phyloP scores from a whole-genome alignment of 805 yeast species.

The Kluyveromyces wickerhamii region DNA sequence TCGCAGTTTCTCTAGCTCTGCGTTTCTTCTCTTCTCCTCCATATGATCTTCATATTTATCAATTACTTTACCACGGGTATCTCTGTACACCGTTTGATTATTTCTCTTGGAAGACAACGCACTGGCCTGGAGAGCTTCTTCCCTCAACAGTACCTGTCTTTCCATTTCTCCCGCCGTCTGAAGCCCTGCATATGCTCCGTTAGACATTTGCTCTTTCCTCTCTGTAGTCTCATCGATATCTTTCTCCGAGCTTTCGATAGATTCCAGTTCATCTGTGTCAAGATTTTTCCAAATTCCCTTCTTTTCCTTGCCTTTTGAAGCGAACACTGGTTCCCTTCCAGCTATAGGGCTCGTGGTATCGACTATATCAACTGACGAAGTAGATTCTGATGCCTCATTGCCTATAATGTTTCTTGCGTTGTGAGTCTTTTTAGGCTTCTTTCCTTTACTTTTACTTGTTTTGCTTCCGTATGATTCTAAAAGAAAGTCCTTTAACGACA shows the following conservation, averaged over 20 bases:
- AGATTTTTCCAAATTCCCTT: conserved; percentile 26
- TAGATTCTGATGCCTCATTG: not conserved
- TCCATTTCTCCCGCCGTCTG: conserved; percentile 40
- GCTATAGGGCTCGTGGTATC: not conserved
- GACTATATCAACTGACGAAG: not conserved
- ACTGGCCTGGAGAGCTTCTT: conserved; percentile 15
- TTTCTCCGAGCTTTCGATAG: conserved; percentile 12
- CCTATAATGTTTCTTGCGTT: not conserved
- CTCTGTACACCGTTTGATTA: conserved; percentile 48
- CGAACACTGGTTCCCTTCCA: not conserved
- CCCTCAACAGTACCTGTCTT: conserved; percentile 30
- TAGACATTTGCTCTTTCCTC: conserved; percentile 14
- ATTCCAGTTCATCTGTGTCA: conserved; percentile 19
- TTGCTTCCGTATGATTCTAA: conserved; percentile 3
- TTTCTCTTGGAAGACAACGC: conserved; percentile 9
- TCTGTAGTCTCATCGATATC: not conserved
- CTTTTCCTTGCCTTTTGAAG: not conserved
- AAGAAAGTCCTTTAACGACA: conserved; percentile 4
- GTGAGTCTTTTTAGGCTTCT: conserved; percentile 8
- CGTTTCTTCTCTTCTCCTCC: conserved; percentile 15
- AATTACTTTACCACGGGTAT: conserved; percentile 48
- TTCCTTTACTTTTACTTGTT: conserved; percentile 1
- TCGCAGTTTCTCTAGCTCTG: conserved; percentile 23
- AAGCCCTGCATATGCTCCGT: conserved; percentile 37
- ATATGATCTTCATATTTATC: conserved; percentile 28